A percentile compares a stretch with the other conserved stretches of the same genome.
phyloP scores from a whole-genome alignment of 2,329 filamentous ascomycete species.

The Ceratocystiopsis sp. region DNA sequence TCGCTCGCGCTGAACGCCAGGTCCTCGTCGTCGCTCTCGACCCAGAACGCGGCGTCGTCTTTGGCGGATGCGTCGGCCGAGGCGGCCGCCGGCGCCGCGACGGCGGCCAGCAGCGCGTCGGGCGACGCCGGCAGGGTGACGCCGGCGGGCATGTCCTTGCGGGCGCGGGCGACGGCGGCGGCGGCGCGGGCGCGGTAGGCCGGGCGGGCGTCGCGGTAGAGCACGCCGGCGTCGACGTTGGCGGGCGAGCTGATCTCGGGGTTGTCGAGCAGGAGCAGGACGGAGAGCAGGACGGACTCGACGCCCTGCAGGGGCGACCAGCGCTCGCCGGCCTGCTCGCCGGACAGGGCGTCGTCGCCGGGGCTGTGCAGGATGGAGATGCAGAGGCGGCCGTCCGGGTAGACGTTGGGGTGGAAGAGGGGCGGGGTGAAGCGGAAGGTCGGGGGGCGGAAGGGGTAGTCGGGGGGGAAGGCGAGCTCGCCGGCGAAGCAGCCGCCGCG shows the following conservation, averaged over 20 bases:
- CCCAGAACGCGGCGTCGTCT: conserved; percentile 71
- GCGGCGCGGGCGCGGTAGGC: conserved; percentile 54
- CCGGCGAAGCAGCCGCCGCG: conserved; percentile 86
- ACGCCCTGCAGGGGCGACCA: conserved; percentile 92
- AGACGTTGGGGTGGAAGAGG: conserved; percentile 88
- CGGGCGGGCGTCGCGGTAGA: conserved; percentile 57
- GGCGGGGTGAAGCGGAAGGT: conserved; percentile 68
- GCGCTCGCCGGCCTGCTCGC: conserved; percentile 74
- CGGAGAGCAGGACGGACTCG: conserved; percentile 84
- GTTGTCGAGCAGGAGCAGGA: conserved; percentile 81
- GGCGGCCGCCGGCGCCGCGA: conserved; percentile 42
- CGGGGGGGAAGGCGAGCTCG: conserved; percentile 69
- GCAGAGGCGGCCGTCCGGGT: conserved; percentile 76
- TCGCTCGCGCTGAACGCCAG: conserved; percentile 59
- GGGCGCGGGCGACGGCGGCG: conserved; percentile 55
- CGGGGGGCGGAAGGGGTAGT: conserved; percentile 82
- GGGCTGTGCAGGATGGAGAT: conserved; percentile 92
- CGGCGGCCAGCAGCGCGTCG: no score
- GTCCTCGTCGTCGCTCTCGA: conserved; percentile 57
- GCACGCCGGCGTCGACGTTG: conserved; percentile 82
- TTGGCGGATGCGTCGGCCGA: no score
- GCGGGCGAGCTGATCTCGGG: conserved; percentile 86
- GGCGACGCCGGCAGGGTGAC: conserved; percentile 71
- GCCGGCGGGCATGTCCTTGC: conserved; percentile 60
- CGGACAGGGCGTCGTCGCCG: conserved; percentile 83